Base-by-base conservation (phyloP, 2,329 filamentous ascomycete species). In the Cercospora berteroae region DNA sequence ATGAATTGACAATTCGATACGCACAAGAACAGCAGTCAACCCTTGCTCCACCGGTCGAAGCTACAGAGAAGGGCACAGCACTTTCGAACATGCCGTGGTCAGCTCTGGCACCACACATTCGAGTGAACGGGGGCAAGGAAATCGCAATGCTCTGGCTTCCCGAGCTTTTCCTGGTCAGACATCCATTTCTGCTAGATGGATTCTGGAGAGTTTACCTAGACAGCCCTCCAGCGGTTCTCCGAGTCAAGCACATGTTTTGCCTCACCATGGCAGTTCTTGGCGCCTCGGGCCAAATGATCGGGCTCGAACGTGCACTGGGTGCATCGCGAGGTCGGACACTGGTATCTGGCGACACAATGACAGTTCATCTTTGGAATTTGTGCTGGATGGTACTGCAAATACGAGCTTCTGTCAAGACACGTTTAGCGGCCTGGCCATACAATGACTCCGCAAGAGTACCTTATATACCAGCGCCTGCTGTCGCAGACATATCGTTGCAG, bases 141-240 rank as follows among this genome's bases (percentile, higher is more conserved):
- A 50, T 58, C 16, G 18, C 63, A 44, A 29, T 59, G 36, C 16
- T 39, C 5, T 69, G 67, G 67, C 57, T 69, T 20, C 64, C 64
- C 25, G 65, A 69, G 33, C 65, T 67, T 2, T 60, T 67, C 39
- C 48, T 63, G n/a, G 59, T 66, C 18, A 61, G 44, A 39, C 65
- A 69, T 67, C 68, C 68, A 2, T 60, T 64, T 23, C 60, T 61
- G 56, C 63, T 63, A 23, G 39, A 65, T 29, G 13, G 27, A 3
- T 63, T 58, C 27, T 69, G 67, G 61, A 61, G 50, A 27, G 31
- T 42, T 10, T 36, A 48, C 33, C 29, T 59, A 1, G 31, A 55
- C 20, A 58, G 27, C 9, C 29, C 27, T 20, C 56, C 56, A 5
- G 31, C 31, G 8, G 13, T 39, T 9, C 20, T 55, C 10, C 27